Evolutionary conservation across 495 filamentous ascomycete species (phyloP), one percentile per base, ranked within the genome.

Genomic region (Chaetomium cochliodes): DNA sequence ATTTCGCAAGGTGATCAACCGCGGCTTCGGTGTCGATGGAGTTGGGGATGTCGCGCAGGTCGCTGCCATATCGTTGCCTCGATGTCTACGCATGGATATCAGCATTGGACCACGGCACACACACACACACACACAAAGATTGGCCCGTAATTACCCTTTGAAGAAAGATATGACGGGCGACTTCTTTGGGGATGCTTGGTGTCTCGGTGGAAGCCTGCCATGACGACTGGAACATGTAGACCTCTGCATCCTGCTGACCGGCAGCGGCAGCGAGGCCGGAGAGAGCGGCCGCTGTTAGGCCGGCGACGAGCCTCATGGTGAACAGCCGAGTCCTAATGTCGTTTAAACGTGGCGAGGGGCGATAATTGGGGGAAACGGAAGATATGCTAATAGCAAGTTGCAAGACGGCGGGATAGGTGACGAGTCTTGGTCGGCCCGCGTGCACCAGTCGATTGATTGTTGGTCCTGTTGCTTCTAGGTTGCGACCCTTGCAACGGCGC

Each of bases 41-140:
- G 42, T 71, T 67, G 7, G 79, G 77, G 20, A 81, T 69, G 49
- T 80, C 78, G 52, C 76, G 73, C 47, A 81, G 64, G 60, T 74
- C 67, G 22, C 72, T 71, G 11, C 73, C 74, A 39, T 76, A 72
- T 42, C 72, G 70, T 62, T 68, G 59, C 33, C 73, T 73, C 23
- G 75, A 76, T 55, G 81, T 72, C 61, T 82, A 77, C 67, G 73
- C 71, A 4, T 15, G 58, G 76, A 62, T 26, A 77, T 76, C 69
- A 74, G 70, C 20, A 37, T 37, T 37, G 33, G 76, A 37, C 5
- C 12, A 28, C 3, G 28, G 6, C 2, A 39, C 13, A 7, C 13
- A 16, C 8, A 22, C 13, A 3, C 3, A 25, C 2, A 39, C 13
- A 7, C 13, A 16, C 8, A 22, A 6, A 3, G 2, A 25, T 11